A percentile compares a stretch with the other conserved stretches of the same genome.
Conservation (phyloP, 2,329 filamentous ascomycete species). For the Fusarium nisikadoi region DNA sequence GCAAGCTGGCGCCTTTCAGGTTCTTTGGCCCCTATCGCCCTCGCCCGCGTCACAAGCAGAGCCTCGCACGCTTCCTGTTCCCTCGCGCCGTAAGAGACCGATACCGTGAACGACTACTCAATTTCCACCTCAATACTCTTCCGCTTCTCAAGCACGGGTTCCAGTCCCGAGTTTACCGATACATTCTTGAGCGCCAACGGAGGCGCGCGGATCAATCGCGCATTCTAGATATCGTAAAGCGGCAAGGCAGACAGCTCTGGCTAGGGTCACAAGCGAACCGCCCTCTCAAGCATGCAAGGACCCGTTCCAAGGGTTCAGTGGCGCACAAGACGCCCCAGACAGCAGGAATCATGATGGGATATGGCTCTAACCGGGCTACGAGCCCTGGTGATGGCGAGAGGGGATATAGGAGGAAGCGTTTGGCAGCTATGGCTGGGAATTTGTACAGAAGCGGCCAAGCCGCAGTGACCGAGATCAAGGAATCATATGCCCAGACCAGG, state of each 20-base stretch:
- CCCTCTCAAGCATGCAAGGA: conserved; percentile 48
- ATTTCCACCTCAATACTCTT: conserved; percentile 79
- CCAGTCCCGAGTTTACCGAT: conserved; percentile 81
- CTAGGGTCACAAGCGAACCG: conserved; percentile 50
- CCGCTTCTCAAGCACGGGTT: conserved; percentile 75
- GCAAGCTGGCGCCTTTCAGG: conserved; percentile 58
- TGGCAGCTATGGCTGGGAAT: conserved; percentile 72
- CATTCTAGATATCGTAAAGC: conserved; percentile 56
- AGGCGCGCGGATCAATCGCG: conserved; percentile 61
- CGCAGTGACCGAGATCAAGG: conserved; percentile 68
- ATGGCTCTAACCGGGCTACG: conserved; percentile 46
- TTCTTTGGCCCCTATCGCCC: conserved; percentile 52
- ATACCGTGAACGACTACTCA: conserved; percentile 73
- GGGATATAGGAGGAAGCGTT: conserved; percentile 79
- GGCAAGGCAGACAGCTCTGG: conserved; percentile 58
- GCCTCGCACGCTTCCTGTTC: conserved; percentile 74
- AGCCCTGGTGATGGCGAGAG: conserved; percentile 60
- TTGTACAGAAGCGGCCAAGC: conserved; percentile 67
- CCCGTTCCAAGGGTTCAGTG: conserved; percentile 46
- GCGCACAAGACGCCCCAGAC: conserved; percentile 46
- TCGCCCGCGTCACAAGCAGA: conserved; percentile 57
- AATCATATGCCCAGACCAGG: conserved; percentile 67
- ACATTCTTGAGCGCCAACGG: conserved; percentile 73
- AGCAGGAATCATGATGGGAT: conserved; percentile 40
- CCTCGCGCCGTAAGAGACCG: conserved; percentile 70